phyloP scores from a whole-genome alignment of 2,329 filamentous ascomycete species.

The Chrysoporthe deuterocubensis region DNA sequence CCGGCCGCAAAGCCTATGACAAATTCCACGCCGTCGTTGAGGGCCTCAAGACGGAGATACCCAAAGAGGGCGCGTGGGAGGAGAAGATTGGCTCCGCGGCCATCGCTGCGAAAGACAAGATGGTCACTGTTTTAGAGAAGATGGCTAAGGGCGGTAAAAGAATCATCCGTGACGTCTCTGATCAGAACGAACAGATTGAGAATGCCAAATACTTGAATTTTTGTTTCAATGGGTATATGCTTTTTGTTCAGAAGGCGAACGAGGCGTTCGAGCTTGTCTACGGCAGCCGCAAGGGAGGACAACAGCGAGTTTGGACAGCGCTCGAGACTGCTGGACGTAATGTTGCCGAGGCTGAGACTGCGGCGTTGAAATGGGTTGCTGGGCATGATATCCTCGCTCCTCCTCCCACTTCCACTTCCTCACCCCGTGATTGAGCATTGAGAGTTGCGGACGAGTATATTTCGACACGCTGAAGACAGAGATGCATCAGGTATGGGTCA shows the following conservation, averaged over 20 bases:
- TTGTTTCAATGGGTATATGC: slow-evolving; percentile 9
- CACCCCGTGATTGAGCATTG: not conserved
- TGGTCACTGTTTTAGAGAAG: not conserved
- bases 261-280: slow-evolving; percentile 13
- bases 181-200: not conserved
- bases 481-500: no score
- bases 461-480: no score
- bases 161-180: not conserved
- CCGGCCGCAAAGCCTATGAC: slow-evolving; percentile 12
- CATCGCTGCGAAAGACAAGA: not conserved
- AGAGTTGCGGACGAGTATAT: no score
- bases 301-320: slow-evolving; percentile 13
- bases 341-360: slow-evolving; percentile 6
- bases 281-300: slow-evolving; percentile 4
- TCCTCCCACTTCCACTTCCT: not conserved
- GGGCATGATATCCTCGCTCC: not conserved
- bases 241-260: not conserved
- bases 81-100: slow-evolving; percentile 6
- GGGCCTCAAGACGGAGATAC: slow-evolving; percentile 6
- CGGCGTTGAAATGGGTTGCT: not conserved
- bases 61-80: slow-evolving; percentile 11
- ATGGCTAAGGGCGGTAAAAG: not conserved
- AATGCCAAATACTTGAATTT: slow-evolving; percentile 3
- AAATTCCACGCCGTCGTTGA: slow-evolving; percentile 13
- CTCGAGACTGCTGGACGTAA: slow-evolving; percentile 7